Percentiles rank a stretch among this genome's conserved stretches.
Conservation (phyloP, 78 protist genomes). For the Dictyostelium purpureum region DNA sequence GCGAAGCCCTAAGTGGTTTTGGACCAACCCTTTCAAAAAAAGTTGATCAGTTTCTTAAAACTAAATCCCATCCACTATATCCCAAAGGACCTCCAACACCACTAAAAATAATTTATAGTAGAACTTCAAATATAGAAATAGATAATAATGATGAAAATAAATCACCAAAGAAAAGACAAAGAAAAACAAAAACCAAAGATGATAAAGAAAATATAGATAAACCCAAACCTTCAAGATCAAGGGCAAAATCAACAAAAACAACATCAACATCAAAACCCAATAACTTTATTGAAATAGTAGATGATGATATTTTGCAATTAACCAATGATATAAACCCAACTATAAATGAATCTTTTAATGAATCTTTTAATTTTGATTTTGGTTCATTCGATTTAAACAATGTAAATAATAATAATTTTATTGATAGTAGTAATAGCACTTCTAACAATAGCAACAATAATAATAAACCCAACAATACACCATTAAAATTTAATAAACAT, state of each 20-base stretch:
- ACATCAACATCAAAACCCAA: background rate
- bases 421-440: background rate
- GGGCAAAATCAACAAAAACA: background rate
- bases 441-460: background rate
- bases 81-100: slow-evolving; percentile 70
- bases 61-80: slow-evolving; percentile 20
- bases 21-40: slow-evolving; percentile 40
- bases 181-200: too few relatives aligned
- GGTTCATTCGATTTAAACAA: background rate
- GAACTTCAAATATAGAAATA: background rate
- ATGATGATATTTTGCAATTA: background rate
- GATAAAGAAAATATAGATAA: background rate
- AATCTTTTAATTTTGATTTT: background rate
- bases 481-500: background rate
- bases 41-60: slow-evolving; percentile 7
- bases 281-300: background rate
- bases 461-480: background rate
- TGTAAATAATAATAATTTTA: background rate
- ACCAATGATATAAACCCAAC: too few relatives aligned
- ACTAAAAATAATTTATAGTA: background rate
- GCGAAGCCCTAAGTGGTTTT: slow-evolving; percentile 44
- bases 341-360: background rate
- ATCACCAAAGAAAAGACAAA: background rate
- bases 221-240: background rate
- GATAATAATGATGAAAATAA: background rate